phyloP scores from a whole-genome alignment of 768 basidiomycete genomes.

The Lyophyllum decastes region DNA sequence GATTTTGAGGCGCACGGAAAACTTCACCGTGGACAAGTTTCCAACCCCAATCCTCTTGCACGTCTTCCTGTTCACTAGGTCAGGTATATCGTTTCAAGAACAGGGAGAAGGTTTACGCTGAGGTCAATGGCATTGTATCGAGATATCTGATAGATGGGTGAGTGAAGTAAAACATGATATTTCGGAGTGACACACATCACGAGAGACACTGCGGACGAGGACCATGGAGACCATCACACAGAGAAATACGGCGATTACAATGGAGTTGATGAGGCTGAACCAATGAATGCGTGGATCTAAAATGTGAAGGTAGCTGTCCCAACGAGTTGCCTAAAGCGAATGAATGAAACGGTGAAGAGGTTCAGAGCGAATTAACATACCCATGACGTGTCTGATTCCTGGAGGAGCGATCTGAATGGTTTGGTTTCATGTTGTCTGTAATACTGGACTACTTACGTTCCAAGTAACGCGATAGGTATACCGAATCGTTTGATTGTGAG shows the following conservation, averaged over 20 bases:
- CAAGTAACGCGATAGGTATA: slow-evolving; percentile 91
- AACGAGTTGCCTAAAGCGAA: slow-evolving; percentile 76
- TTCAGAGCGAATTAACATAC: slow-evolving; percentile 32
- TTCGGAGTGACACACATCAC: slow-evolving; percentile 62
- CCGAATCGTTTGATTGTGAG: slow-evolving; percentile 58
- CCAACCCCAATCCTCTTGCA: slow-evolving; percentile 99
- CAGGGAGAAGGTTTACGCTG: slow-evolving; percentile 50
- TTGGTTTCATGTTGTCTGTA: background rate
- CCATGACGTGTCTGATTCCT: slow-evolving; percentile 90
- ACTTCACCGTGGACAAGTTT: slow-evolving; percentile 97
- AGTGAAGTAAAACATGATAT: background rate
- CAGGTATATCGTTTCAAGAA: background rate
- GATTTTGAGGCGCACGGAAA: slow-evolving; percentile 79
- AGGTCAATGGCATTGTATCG: slow-evolving; percentile 96
- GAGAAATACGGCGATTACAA: slow-evolving; percentile 89
- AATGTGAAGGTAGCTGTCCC: slow-evolving; percentile 96
- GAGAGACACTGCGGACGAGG: slow-evolving; percentile 79
- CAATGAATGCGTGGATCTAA: slow-evolving; percentile 95
- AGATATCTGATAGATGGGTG: slow-evolving; percentile 56
- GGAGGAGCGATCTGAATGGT: slow-evolving; percentile 4
- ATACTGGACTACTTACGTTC: slow-evolving; percentile 54
- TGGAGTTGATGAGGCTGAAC: slow-evolving; percentile 92
- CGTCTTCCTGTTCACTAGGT: slow-evolving; percentile 67
- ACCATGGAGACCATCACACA: slow-evolving; percentile 94
- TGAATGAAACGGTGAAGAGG: background rate